Evolutionary conservation across 768 basidiomycete genomes (phyloP).

Genomic region (Termitomyces sp.): DNA sequence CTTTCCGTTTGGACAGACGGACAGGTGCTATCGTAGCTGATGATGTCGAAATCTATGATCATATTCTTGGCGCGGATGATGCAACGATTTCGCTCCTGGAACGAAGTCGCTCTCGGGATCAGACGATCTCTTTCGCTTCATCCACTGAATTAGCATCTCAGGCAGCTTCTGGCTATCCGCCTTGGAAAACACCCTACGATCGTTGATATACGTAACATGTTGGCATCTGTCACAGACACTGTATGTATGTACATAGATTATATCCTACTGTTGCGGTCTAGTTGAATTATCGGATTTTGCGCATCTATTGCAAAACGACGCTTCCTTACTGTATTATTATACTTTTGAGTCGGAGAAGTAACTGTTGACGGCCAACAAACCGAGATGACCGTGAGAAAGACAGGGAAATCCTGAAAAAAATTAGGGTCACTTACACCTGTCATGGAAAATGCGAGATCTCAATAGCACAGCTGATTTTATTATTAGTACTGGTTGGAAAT

Average conservation of each 20-base stretch:
- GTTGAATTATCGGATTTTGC: too few relatives aligned
- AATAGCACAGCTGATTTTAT: too few relatives aligned
- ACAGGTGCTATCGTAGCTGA: constrained; percentile 65
- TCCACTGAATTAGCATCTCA: constrained; percentile 15
- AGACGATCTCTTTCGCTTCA: constrained; percentile 14
- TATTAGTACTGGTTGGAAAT: not conserved
- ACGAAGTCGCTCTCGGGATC: constrained; percentile 16
- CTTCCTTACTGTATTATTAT: not conserved
- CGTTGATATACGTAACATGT: constrained; percentile 3
- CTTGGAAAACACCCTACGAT: constrained; percentile 23
- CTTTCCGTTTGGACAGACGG: constrained; percentile 51
- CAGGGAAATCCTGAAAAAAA: not conserved
- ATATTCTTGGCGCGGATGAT: constrained; percentile 29
- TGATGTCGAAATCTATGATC: constrained; percentile 31
- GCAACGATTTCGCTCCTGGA: constrained; percentile 37
- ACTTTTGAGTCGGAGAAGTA: not conserved
- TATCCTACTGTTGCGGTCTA: not conserved
- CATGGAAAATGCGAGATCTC: too few relatives aligned
- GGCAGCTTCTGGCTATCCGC: constrained; percentile 24
- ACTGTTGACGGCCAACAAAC: not conserved
- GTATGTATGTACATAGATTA: not conserved
- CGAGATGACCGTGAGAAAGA: not conserved
- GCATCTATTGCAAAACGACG: not conserved
- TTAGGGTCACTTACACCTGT: not conserved
- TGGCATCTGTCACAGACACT: not conserved